Evolutionary conservation across 1,284 basidiomycete species (phyloP).

Genomic region (Chalciporus sp.): DNA sequence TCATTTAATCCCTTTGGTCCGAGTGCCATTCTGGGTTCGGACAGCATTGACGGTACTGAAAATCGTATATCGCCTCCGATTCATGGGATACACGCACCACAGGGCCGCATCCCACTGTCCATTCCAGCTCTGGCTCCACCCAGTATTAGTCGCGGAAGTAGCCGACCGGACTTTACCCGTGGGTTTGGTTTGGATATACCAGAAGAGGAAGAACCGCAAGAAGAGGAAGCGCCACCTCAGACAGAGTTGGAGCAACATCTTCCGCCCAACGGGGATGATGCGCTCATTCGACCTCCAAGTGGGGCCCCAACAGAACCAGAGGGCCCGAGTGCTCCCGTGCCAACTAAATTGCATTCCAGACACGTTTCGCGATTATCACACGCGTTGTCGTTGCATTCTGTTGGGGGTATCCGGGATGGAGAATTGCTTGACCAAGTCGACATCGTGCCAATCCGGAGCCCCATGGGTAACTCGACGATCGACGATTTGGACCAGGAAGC

Average conservation of each 20-base stretch:
- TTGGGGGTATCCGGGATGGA: conserved; percentile 49
- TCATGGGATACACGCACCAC: conserved; percentile 55
- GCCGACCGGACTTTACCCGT: conserved; percentile 68
- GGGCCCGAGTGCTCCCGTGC: conserved; percentile 46
- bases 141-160: conserved; percentile 47
- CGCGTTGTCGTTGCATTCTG: conserved; percentile 64
- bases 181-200: conserved; percentile 80
- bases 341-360: conserved; percentile 63
- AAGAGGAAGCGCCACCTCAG: conserved; percentile 34
- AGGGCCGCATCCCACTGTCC: conserved; percentile 57
- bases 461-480: conserved; percentile 32
- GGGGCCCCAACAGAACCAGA: conserved; percentile 29
- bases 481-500: conserved; percentile 50
- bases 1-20: conserved; percentile 66
- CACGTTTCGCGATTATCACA: conserved; percentile 70
- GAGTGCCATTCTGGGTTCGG: conserved; percentile 52
- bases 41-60: conserved; percentile 40
- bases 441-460: conserved; percentile 32
- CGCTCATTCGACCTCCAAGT: conserved; percentile 17
- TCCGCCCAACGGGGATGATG: conserved; percentile 28
- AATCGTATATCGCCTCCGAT: conserved; percentile 16
- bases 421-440: conserved; percentile 33
- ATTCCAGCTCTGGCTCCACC: conserved; percentile 51
- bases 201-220: conserved; percentile 57
- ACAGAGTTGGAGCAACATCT: conserved; percentile 32